Conservation (phyloP, 106 monocot genomes). For the Apostasia ramifera region DNA sequence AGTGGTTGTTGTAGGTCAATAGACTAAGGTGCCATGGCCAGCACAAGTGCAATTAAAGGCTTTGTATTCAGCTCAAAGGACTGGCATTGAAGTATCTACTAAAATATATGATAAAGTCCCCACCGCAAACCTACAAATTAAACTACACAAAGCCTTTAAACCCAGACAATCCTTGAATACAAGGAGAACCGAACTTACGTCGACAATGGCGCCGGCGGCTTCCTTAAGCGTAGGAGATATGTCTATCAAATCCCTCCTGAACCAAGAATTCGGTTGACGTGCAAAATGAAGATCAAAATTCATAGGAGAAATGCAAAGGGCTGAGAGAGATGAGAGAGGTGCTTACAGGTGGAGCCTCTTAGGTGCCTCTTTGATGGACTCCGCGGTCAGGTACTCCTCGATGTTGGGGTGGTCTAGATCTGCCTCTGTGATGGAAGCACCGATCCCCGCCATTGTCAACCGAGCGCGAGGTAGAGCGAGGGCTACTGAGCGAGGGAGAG, state of each 20-base stretch:
- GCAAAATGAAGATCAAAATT: not conserved
- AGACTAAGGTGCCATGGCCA: no score
- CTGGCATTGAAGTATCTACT: no score
- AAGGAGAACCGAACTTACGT: slow-evolving; percentile 21
- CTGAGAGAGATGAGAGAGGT: not conserved
- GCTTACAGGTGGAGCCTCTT: slow-evolving; percentile 44
- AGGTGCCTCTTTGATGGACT: slow-evolving; percentile 38
- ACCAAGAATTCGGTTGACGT: not conserved
- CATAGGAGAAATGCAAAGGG: not conserved
- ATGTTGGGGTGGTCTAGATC: slow-evolving; percentile 53
- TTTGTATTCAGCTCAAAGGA: no score
- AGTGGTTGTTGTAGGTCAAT: no score
- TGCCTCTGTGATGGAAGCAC: slow-evolving; percentile 18
- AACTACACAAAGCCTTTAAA: no score
- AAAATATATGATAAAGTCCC: no score
- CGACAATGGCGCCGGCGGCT: slow-evolving; percentile 63
- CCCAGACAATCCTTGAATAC: not conserved
- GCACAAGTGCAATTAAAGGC: no score
- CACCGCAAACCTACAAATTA: no score
- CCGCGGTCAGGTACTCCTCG: slow-evolving; percentile 55
- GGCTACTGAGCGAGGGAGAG: not conserved
- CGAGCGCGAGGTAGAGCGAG: no score
- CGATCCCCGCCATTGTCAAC: not conserved
- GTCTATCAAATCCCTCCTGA: slow-evolving; percentile 52
- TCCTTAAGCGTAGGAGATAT: slow-evolving; percentile 55